A percentile compares a stretch with the other conserved stretches of the same genome.
Conservation (phyloP, 768 basidiomycete species). For the Calocybe gangraenosa region DNA sequence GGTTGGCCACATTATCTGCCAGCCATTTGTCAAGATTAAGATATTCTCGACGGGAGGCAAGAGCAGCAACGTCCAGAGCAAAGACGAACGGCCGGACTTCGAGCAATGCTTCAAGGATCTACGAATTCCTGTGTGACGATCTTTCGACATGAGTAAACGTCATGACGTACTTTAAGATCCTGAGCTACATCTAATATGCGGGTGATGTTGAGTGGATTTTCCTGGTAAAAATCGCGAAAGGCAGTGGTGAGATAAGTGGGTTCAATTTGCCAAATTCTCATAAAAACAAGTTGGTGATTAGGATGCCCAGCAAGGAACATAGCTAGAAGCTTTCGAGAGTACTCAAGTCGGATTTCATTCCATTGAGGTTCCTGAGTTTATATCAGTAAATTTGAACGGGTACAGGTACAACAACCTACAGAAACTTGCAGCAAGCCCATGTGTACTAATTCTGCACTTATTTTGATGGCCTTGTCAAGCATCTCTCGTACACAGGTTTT, state of each 20-base stretch:
- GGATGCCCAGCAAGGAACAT: conserved; percentile 93
- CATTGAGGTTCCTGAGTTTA: conserved; percentile 65
- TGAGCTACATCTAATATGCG: conserved; percentile 93
- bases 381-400: conserved; percentile 9
- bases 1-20: conserved; percentile 75
- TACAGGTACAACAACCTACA: conserved; percentile 40
- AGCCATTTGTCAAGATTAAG: conserved; percentile 97
- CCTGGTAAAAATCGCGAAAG: conserved; percentile 88
- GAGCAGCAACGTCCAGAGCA: conserved; percentile 88
- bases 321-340: conserved; percentile 77
- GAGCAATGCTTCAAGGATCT: conserved; percentile 92
- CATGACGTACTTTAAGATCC: conserved; percentile 74
- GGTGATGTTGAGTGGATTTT: conserved; percentile 90
- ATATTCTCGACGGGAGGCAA: conserved; percentile 91
- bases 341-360: conserved; percentile 85
- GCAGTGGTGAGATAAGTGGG: conserved; percentile 82
- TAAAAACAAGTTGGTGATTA: conserved; percentile 95
- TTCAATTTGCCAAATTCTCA: conserved; percentile 92
- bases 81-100: conserved; percentile 87
- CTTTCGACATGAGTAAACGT: background rate
- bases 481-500: conserved; percentile 80
- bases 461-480: conserved; percentile 90
- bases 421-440: conserved; percentile 90
- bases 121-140: conserved; percentile 1
- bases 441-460: conserved; percentile 90